These are phyloP conservation scores for Trametes sp. DNA, from an alignment of 1,284 basidiomycete species.

Conservation along the genomic window DNA sequence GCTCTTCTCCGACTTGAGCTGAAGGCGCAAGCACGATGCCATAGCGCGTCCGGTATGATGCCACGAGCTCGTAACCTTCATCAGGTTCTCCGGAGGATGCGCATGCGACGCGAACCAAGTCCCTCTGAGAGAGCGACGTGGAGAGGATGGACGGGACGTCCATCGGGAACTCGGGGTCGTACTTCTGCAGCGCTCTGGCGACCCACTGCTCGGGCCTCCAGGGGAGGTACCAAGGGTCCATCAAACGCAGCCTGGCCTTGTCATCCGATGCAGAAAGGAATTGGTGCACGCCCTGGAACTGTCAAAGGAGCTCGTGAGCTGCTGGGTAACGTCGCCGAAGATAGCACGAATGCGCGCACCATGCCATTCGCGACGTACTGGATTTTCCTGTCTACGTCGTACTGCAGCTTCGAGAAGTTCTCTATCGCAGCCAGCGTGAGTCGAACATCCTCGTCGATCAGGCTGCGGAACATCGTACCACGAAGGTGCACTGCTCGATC, in stretches of 20 bases:
- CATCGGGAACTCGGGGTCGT: slow-evolving; percentile 4
- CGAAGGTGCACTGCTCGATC: not conserved
- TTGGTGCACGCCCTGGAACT: not conserved
- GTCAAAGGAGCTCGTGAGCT: too few species aligned
- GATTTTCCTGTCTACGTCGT: slow-evolving; percentile 1
- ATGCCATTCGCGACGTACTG: slow-evolving; percentile 14
- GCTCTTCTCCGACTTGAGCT: too few species aligned
- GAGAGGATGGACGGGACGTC: not conserved
- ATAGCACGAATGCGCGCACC: not conserved
- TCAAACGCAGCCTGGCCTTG: not conserved
- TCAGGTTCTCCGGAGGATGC: not conserved
- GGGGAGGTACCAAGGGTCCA: not conserved
- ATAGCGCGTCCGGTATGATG: not conserved
- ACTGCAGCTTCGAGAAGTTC: not conserved
- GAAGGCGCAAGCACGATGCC: not conserved
- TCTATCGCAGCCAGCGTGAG: not conserved
- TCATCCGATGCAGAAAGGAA: not conserved
- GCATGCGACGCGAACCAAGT: not conserved
- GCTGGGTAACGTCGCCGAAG: too few species aligned
- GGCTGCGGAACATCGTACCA: not conserved
- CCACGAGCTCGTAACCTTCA: slow-evolving; percentile 4
- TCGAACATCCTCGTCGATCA: not conserved
- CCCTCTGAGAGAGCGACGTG: not conserved
- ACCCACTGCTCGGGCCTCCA: not conserved
- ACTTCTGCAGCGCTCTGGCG: not conserved